Base-by-base conservation (phyloP, 1,284 basidiomycete species). In the Anthracocystis setariae region DNA sequence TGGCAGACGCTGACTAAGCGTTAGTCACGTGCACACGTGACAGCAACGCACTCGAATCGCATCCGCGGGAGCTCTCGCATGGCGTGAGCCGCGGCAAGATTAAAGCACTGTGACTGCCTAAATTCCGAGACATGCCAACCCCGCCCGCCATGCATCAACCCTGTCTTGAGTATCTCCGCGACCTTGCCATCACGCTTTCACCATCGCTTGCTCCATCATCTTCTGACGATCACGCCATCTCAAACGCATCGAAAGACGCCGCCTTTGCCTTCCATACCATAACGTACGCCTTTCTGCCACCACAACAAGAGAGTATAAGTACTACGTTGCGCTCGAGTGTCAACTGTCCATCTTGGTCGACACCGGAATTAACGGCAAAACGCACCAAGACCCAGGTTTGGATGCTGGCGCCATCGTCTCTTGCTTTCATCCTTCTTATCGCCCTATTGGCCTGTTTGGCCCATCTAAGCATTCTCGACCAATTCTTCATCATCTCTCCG, bases 401-500 rank as follows among this genome's bases (percentile, higher is more conserved):
- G 12, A 66, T 60, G 64, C 33, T 48, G 3, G 21, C 45, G 21
- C 44, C 48, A 33, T 4, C 46, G 9, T 33, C 39, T 32, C 24
- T 37, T 20, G 52, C 40, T 9, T n/a, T 67, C 42, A 23, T 29
- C 25, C n/a, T 61, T 10, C 9, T 56, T 24, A 24, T 57, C 37
- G 44, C 45, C 7, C 24, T 61, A 46, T 35, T 52, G 12, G 54
- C 58, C 20, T 60, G 42, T 17, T 7, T 61, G 45, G 20, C 49
- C 8, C 48, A 40, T n/a, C 53, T 46, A 35, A 40, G 38, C 20
- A 12, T 40, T 8, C 10, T 52, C 21, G 4, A 20, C 15, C 46
- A 37, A 18, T 2, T n/a, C 32, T 47, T 43, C 0, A 3, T 10
- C 5, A 25, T 18, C 1, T 18, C 42, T 10, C 0, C 39, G 15